Conservation (phyloP, 2,329 filamentous ascomycete genomes). For the Tolypocladium capitatum region DNA sequence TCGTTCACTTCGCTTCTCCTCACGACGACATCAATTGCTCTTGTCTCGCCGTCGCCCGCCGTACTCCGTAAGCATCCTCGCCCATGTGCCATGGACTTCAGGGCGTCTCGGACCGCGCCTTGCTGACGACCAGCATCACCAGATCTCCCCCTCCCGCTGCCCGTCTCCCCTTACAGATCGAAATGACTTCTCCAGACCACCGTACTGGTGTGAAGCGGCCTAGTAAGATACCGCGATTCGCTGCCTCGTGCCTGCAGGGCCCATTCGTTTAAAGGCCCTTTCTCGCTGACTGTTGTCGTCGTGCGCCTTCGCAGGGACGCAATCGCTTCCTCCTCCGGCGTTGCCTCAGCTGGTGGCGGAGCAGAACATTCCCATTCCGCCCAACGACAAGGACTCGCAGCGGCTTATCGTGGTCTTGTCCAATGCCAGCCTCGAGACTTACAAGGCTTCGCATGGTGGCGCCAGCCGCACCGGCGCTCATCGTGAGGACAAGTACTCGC, state of each 20-base stretch:
- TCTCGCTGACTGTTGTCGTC: background rate
- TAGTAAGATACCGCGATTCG: slow-evolving; percentile 18
- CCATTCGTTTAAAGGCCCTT: background rate
- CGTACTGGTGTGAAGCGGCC: slow-evolving; percentile 29
- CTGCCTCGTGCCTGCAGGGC: background rate
- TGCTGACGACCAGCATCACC: background rate
- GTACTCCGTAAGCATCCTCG: background rate
- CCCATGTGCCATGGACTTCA: background rate
- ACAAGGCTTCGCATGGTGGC: slow-evolving; percentile 73
- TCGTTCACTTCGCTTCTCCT: background rate
- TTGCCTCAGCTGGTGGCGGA: slow-evolving; percentile 89
- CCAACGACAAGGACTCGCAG: slow-evolving; percentile 79
- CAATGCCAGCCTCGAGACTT: slow-evolving; percentile 94
- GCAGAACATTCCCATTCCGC: slow-evolving; percentile 72
- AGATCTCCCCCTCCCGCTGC: background rate
- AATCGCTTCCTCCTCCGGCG: slow-evolving; percentile 83
- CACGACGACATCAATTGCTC: background rate
- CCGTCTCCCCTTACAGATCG: background rate
- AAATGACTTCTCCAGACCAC: slow-evolving; percentile 27
- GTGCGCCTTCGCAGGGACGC: slow-evolving; percentile 49
- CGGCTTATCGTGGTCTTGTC: slow-evolving; percentile 91
- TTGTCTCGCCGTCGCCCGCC: background rate
- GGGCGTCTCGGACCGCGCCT: background rate
- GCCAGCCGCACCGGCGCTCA: slow-evolving; percentile 48
- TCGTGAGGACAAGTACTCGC: slow-evolving; percentile 88